phyloP scores from a whole-genome alignment of 495 filamentous ascomycete genomes.

The Usnea hakonensis region DNA sequence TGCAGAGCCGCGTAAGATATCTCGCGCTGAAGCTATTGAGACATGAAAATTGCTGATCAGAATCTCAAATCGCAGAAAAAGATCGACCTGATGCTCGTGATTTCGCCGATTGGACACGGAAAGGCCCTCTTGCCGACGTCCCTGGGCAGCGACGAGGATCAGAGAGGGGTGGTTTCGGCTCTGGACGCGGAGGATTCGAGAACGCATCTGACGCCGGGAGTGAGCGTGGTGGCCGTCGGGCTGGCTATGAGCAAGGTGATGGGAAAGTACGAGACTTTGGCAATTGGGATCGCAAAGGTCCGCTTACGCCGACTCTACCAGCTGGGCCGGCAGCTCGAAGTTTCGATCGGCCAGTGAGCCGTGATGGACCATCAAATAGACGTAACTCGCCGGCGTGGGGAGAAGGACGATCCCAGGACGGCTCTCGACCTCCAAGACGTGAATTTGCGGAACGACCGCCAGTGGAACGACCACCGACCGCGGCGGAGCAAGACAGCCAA shows the following conservation, averaged over 20 bases:
- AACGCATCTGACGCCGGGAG: constrained; percentile 44
- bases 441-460: constrained; percentile 65
- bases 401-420: constrained; percentile 61
- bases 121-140: constrained; percentile 75
- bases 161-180: constrained; percentile 38
- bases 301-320: constrained; percentile 63
- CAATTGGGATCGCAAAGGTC: constrained; percentile 95
- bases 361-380: constrained; percentile 55
- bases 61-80: constrained; percentile 53
- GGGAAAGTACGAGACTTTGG: constrained; percentile 79
- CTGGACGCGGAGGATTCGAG: constrained; percentile 39
- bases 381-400: constrained; percentile 77
- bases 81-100: constrained; percentile 58
- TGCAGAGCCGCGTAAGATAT: constrained; percentile 69
- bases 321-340: constrained; percentile 52
- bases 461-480: constrained; percentile 64
- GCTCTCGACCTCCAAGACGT: constrained; percentile 72
- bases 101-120: constrained; percentile 77
- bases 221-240: constrained; percentile 44
- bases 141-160: constrained; percentile 41
- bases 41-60: constrained; percentile 3
- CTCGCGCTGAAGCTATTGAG: background rate
- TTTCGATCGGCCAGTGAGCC: constrained; percentile 53
- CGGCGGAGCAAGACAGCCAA: constrained; percentile 77
- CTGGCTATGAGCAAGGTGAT: constrained; percentile 56